Percentiles rank a stretch among this genome's conserved stretches.
Conservation (phyloP, 2,329 filamentous ascomycete genomes). For the Stagonosporopsis cucurbitacearum region DNA sequence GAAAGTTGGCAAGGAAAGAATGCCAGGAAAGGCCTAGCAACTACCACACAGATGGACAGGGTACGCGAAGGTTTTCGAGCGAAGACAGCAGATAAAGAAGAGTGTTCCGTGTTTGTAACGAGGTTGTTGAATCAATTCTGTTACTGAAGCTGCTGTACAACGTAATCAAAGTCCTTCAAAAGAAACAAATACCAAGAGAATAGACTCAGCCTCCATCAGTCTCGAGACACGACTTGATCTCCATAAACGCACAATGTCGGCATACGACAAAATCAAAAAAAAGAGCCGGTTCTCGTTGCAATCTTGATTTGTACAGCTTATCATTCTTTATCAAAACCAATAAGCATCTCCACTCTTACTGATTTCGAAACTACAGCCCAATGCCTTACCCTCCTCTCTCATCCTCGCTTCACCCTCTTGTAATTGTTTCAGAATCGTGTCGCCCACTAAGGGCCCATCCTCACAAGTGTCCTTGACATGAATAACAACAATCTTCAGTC, state of each 20-base stretch:
- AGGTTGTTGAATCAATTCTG: neutral
- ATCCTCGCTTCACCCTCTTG: constrained; percentile 63
- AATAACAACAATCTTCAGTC: constrained; percentile 84
- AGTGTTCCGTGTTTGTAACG: too few relatives aligned
- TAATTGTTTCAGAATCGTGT: constrained; percentile 75
- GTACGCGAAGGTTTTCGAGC: too few relatives aligned
- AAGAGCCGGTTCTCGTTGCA: neutral
- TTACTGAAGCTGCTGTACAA: neutral
- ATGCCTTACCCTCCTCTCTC: constrained; percentile 58
- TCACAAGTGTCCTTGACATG: constrained; percentile 88
- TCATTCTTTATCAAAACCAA: constrained; percentile 48
- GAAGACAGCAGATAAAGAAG: too few relatives aligned
- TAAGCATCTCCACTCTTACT: constrained; percentile 69
- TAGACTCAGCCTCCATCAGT: neutral
- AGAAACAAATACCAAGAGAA: neutral
- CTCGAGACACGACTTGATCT: neutral
- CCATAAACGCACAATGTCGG: neutral
- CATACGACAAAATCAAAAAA: neutral
- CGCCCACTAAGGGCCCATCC: constrained; percentile 70
- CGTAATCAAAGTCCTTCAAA: neutral
- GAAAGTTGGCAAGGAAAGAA: too few relatives aligned
- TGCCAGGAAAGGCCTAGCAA: too few relatives aligned
- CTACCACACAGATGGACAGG: too few relatives aligned
- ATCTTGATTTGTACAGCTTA: neutral
- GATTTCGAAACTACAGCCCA: constrained; percentile 83